Percentiles rank a stretch among this genome's conserved stretches.
Evolutionary conservation across 1,284 basidiomycete genomes (phyloP).

Genomic region (Tausonia pullulans): DNA sequence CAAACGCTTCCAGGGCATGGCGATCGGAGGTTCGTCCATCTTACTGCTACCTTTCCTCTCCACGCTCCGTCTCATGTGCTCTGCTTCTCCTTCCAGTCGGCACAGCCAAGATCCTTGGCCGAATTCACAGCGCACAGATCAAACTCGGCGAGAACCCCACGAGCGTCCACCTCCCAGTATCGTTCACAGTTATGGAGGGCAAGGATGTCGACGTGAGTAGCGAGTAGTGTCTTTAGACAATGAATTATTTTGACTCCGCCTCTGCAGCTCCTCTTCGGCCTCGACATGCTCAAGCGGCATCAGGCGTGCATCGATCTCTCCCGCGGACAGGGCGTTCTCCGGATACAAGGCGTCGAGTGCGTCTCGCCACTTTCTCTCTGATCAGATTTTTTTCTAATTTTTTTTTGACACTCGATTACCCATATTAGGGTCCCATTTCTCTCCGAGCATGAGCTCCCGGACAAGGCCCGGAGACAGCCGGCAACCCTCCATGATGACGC

Average conservation of each 20-base stretch:
- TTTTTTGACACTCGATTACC: background rate
- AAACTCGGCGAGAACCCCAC: slow-evolving; percentile 52
- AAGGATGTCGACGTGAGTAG: slow-evolving; percentile 65
- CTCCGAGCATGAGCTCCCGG: slow-evolving; percentile 85
- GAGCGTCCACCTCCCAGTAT: slow-evolving; percentile 65
- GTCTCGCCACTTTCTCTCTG: background rate
- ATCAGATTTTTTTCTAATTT: background rate
- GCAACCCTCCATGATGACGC: slow-evolving; percentile 29
- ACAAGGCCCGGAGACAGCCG: slow-evolving; percentile 43
- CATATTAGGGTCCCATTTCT: slow-evolving; percentile 57
- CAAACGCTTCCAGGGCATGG: slow-evolving; percentile 55
- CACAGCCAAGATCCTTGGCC: slow-evolving; percentile 73
- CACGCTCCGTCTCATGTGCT: background rate
- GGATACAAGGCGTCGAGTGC: slow-evolving; percentile 68
- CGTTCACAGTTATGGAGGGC: slow-evolving; percentile 95
- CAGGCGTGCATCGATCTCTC: slow-evolving; percentile 90
- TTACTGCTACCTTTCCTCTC: background rate
- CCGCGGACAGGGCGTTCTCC: slow-evolving; percentile 56
- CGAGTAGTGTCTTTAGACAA: too few species aligned
- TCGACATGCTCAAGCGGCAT: slow-evolving; percentile 97
- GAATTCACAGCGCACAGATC: slow-evolving; percentile 86
- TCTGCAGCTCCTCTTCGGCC: slow-evolving; percentile 53
- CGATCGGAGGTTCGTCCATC: slow-evolving; percentile 27
- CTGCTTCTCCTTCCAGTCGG: slow-evolving; percentile 48
- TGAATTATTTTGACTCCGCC: too few species aligned